These are phyloP conservation scores for Yamadazyma laniorum DNA, from an alignment of 805 yeast species.

Conservation along the genomic window DNA sequence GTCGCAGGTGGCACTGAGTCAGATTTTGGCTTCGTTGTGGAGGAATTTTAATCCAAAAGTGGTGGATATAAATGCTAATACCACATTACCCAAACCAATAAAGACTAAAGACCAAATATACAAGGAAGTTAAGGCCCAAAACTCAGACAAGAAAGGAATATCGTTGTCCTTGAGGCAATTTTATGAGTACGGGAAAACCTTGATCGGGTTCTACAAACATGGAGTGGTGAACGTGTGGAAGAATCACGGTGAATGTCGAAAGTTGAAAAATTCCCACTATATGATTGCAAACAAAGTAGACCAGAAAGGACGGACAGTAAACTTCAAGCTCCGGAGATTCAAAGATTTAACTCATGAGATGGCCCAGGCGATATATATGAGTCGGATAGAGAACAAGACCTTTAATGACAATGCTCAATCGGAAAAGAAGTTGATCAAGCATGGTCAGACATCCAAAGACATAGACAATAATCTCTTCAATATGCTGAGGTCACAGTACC, in stretches of 20 bases:
- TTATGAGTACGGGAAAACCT: constrained; percentile 41
- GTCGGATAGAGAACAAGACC: constrained; percentile 35
- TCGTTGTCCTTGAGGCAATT: constrained; percentile 37
- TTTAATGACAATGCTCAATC: constrained; percentile 11
- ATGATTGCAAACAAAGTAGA: constrained; percentile 7
- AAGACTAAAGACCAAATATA: constrained; percentile 27
- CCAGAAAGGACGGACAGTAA: constrained; percentile 21
- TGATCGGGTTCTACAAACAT: constrained; percentile 52
- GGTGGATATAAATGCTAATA: constrained; percentile 24
- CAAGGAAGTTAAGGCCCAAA: constrained; percentile 20
- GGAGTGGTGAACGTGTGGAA: constrained; percentile 59
- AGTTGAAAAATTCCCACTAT: constrained; percentile 1
- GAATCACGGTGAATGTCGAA: constrained; percentile 24
- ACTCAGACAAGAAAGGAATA: constrained; percentile 17
- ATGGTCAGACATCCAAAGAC: background rate
- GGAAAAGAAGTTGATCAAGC: constrained; percentile 2
- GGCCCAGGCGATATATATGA: constrained; percentile 35
- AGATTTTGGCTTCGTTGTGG: constrained; percentile 13
- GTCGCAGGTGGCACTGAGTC: constrained; percentile 3
- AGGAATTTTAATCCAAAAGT: background rate
- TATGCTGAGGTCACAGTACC: constrained; percentile 50
- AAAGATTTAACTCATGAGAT: constrained; percentile 33
- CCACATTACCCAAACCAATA: constrained; percentile 31
- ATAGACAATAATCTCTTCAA: constrained; percentile 26
- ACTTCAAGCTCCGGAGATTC: constrained; percentile 31